Percentiles rank a stretch among this genome's conserved stretches.
These are phyloP conservation scores for Drechslera avenae DNA, from an alignment of 2,329 filamentous ascomycete genomes.

Conservation along the genomic window DNA sequence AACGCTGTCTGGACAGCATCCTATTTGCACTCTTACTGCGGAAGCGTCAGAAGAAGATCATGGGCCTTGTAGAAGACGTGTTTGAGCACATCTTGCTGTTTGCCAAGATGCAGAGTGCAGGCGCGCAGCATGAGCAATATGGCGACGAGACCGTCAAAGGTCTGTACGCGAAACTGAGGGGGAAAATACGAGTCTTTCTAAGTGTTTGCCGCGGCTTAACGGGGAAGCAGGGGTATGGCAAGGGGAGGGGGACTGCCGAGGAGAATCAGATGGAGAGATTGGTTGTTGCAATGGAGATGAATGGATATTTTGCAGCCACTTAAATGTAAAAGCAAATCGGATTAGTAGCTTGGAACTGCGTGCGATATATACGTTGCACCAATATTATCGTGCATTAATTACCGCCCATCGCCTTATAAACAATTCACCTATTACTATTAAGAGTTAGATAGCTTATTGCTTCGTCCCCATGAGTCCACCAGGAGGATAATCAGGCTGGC, in stretches of 20 bases:
- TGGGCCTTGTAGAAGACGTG: constrained; percentile 76
- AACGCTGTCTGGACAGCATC: constrained; percentile 74
- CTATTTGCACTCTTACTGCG: constrained; percentile 74
- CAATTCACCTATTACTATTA: too few relatives aligned
- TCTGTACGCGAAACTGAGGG: constrained; percentile 70
- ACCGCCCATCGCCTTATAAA: too few relatives aligned
- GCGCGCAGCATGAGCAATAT: constrained; percentile 21
- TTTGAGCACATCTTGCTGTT: constrained; percentile 75
- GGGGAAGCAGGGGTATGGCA: constrained; percentile 61
- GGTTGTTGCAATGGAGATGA: constrained; percentile 72
- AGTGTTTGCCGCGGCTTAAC: constrained; percentile 70
- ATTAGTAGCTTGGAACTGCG: too few relatives aligned
- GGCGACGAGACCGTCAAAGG: constrained; percentile 43
- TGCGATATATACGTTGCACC: too few relatives aligned
- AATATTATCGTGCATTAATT: too few relatives aligned
- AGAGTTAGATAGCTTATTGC: too few relatives aligned
- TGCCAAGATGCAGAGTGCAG: constrained; percentile 40
- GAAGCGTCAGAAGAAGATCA: constrained; percentile 73
- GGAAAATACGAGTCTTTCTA: constrained; percentile 75
- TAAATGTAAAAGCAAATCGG: neutral
- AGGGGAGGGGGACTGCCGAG: constrained; percentile 47
- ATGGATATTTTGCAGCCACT: constrained; percentile 61
- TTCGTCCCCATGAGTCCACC: neutral
- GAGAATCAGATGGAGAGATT: constrained; percentile 71
- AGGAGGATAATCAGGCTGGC: constrained; percentile 6